These are phyloP conservation scores for Sclerotinia spermophila DNA, from an alignment of 2,329 filamentous ascomycete genomes.

Conservation along the genomic window DNA sequence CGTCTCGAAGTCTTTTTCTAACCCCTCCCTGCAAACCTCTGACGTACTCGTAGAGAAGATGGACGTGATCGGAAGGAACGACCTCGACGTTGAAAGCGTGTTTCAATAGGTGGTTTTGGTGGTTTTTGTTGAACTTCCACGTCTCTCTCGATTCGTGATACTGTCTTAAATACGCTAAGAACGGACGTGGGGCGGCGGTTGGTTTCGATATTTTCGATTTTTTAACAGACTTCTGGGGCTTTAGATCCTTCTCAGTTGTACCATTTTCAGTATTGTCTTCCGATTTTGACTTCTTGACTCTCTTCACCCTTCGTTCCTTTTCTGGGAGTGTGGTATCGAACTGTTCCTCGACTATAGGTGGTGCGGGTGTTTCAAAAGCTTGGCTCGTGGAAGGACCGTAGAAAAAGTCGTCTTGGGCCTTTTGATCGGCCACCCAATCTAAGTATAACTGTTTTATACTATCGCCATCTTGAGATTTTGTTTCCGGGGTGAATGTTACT, in stretches of 20 bases:
- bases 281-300: slow-evolving; percentile 31
- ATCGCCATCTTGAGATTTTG: slow-evolving; percentile 55
- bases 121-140: slow-evolving; percentile 98
- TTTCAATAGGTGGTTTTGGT: slow-evolving; percentile 81
- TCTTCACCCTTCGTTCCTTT: slow-evolving; percentile 33
- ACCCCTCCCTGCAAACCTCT: slow-evolving; percentile 72
- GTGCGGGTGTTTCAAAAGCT: slow-evolving; percentile 31
- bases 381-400: slow-evolving; percentile 23
- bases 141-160: slow-evolving; percentile 66
- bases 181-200: slow-evolving; percentile 44
- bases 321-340: slow-evolving; percentile 33
- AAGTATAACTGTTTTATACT: slow-evolving; percentile 50
- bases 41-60: slow-evolving; percentile 72
- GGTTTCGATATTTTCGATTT: slow-evolving; percentile 25
- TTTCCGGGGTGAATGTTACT: slow-evolving; percentile 62
- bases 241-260: slow-evolving; percentile 20
- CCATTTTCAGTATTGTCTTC: slow-evolving; percentile 22
- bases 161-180: slow-evolving; percentile 71
- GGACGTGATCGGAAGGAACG: slow-evolving; percentile 67
- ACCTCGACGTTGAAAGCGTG: slow-evolving; percentile 70
- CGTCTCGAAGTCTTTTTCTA: slow-evolving; percentile 63
- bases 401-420: slow-evolving; percentile 33
- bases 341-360: slow-evolving; percentile 32
- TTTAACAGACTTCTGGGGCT: slow-evolving; percentile 19
- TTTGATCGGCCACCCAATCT: slow-evolving; percentile 44